Conservation (phyloP, 2,329 filamentous ascomycete species). For the Fusarium sp. region DNA sequence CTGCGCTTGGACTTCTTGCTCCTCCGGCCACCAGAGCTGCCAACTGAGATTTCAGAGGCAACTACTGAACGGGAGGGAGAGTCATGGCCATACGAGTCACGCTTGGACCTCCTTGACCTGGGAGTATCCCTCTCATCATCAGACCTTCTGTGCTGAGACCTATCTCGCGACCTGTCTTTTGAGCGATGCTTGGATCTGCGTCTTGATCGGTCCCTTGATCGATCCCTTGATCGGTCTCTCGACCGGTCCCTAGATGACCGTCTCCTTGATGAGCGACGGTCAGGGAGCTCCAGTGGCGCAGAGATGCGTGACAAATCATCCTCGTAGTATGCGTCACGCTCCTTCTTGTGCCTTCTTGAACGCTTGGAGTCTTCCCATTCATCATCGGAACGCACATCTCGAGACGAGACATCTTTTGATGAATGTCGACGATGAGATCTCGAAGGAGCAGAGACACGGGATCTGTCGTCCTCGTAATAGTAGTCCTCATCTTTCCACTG, state of each 20-base stretch:
- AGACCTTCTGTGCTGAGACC: slow-evolving; percentile 21
- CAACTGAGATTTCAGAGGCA: slow-evolving; percentile 54
- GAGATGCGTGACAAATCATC: slow-evolving; percentile 27
- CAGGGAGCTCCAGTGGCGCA: slow-evolving; percentile 20
- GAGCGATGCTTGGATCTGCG: slow-evolving; percentile 12
- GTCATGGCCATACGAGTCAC: slow-evolving; percentile 46
- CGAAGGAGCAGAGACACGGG: slow-evolving; percentile 27
- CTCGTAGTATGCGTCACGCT: slow-evolving; percentile 26
- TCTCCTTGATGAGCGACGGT: slow-evolving; percentile 31
- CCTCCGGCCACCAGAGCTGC: slow-evolving; percentile 54
- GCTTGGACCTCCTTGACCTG: slow-evolving; percentile 54
- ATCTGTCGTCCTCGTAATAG: slow-evolving; percentile 34
- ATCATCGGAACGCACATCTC: slow-evolving; percentile 39
- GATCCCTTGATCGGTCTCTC: slow-evolving; percentile 32
- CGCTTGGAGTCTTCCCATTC: slow-evolving; percentile 30
- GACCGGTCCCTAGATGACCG: slow-evolving; percentile 31
- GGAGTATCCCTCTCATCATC: slow-evolving; percentile 50
- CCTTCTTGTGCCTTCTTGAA: slow-evolving; percentile 34
- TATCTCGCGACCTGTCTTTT: slow-evolving; percentile 12
- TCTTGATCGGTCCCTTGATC: slow-evolving; percentile 20
- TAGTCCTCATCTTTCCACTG: slow-evolving; percentile 27
- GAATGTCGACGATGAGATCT: slow-evolving; percentile 31
- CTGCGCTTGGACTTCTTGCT: slow-evolving; percentile 56
- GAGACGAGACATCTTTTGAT: slow-evolving; percentile 27
- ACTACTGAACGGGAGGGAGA: slow-evolving; percentile 50